A percentile compares a stretch with the other conserved stretches of the same genome.
Evolutionary conservation across 305 asterid genomes (phyloP).

Genomic region (Petunia hybrid): DNA sequence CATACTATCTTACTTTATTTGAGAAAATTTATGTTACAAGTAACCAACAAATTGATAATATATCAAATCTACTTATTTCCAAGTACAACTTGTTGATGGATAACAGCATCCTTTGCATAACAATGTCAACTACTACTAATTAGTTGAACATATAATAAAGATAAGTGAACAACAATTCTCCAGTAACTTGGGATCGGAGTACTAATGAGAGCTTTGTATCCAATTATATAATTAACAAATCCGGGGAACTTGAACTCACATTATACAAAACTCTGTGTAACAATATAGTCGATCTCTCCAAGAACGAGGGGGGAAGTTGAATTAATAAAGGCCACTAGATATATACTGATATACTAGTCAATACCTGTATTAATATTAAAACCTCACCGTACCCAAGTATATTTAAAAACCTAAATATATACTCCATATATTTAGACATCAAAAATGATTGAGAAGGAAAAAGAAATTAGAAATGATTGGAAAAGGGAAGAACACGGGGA

Average conservation of each 20-base stretch:
- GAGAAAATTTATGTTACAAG: not conserved
- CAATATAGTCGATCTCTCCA: not conserved
- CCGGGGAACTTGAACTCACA: not conserved
- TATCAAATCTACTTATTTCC: not conserved
- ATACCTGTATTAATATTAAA: slow-evolving; percentile 3
- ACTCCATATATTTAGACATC: slow-evolving; percentile 21
- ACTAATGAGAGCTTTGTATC: not conserved
- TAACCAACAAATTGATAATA: not conserved
- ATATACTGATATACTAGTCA: slow-evolving; percentile 28
- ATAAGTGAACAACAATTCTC: not conserved
- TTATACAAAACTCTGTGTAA: too few relatives aligned
- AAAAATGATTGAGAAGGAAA: not conserved
- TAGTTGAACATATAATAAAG: not conserved
- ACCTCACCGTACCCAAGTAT: slow-evolving; percentile 8
- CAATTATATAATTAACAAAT: not conserved
- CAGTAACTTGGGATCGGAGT: slow-evolving; percentile 4
- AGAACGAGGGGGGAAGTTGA: not conserved
- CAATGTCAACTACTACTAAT: not conserved
- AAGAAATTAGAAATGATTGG: not conserved
- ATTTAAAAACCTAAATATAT: not conserved
- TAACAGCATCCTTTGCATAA: not conserved
- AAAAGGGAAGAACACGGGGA: slow-evolving; percentile 28
- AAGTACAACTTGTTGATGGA: not conserved
- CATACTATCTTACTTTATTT: not conserved
- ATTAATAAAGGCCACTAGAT: not conserved